Evolutionary conservation across 2,329 filamentous ascomycete species (phyloP), one percentile per base, ranked within the genome.

Genomic region (Colletotrichum destructivum): DNA sequence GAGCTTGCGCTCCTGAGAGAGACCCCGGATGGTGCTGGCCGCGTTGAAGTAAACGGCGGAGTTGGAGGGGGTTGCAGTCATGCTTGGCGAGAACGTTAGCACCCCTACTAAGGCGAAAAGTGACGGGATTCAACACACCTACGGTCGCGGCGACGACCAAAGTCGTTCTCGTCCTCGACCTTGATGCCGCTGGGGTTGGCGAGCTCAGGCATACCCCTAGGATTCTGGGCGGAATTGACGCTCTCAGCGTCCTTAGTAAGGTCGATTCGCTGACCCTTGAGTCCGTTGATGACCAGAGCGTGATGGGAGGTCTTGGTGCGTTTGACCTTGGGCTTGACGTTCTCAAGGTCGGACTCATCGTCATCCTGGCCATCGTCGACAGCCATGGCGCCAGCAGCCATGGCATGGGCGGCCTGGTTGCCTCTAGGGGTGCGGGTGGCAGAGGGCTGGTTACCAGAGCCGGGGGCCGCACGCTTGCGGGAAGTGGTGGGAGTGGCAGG

Each of bases 171-270:
- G 2, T 54, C 38, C 44, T 74, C 61, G 21, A 65, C 59, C 40
- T 74, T 75, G 52, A 51, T 46, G 68, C 75, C 35, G 15, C 23
- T 21, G 12, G 7, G 8, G n/a, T 42, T 74, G 67, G 64, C 38
- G 4, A 11, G 21, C 12, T 42, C 74, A 66, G 66, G 57, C 64
- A 73, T 67, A 11, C 8, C 38, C 60, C 68, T 26, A 16, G 47
- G 51, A 21, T 56, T n/a, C 57, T 75, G 12, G 49, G 52, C 47
- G 60, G 49, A 18, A 23, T 71, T 49, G 15, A 72, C 40, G 54
- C 72, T 21, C 31, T 63, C 2, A 47, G 57, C 44, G 23, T 69
- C 26, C 15, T 60, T 13, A 38, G 62, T 71, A n/a, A 71, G 71
- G 42, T 73, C 62, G 46, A 62, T 62, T 4, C 38, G 46, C 57